phyloP scores from a whole-genome alignment of 768 basidiomycete genomes.

The Kwoniella bestiolae region DNA sequence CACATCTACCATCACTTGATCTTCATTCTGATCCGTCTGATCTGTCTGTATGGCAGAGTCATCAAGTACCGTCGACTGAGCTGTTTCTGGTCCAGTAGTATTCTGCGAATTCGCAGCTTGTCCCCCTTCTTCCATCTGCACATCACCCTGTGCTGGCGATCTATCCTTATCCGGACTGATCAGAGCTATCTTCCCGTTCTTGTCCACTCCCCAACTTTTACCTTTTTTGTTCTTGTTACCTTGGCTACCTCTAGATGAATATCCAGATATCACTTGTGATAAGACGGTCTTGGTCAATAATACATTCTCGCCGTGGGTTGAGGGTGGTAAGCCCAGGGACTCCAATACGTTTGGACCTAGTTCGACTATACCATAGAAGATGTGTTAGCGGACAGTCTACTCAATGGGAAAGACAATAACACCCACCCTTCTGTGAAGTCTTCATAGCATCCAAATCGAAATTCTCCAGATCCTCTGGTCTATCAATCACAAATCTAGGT shows the following conservation, averaged over 20 bases:
- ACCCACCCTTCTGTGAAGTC: conserved; percentile 20
- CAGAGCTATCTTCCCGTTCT: background rate
- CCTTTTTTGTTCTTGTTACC: background rate
- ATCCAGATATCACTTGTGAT: conserved; percentile 7
- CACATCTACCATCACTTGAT: conserved; percentile 7
- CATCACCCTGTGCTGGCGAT: background rate
- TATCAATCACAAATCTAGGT: conserved; percentile 4
- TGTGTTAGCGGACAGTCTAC: background rate
- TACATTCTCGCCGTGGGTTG: conserved; percentile 5
- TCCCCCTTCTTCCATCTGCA: background rate
- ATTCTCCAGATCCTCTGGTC: conserved; percentile 9
- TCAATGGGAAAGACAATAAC: background rate
- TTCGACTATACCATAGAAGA: conserved; percentile 8
- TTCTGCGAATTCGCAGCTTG: background rate
- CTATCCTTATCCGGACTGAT: background rate
- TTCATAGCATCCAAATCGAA: conserved; percentile 17
- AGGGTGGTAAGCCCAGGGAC: conserved; percentile 9
- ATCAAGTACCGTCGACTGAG: no score
- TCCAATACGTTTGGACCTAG: conserved; percentile 11
- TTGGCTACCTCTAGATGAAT: background rate
- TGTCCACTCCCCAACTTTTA: background rate
- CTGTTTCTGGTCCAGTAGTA: no score
- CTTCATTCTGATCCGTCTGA: background rate
- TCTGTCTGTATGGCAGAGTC: background rate
- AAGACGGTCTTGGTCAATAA: conserved; percentile 2